Evolutionary conservation across 2,329 filamentous ascomycete genomes (phyloP).

Genomic region (Triangularia verruculosa): DNA sequence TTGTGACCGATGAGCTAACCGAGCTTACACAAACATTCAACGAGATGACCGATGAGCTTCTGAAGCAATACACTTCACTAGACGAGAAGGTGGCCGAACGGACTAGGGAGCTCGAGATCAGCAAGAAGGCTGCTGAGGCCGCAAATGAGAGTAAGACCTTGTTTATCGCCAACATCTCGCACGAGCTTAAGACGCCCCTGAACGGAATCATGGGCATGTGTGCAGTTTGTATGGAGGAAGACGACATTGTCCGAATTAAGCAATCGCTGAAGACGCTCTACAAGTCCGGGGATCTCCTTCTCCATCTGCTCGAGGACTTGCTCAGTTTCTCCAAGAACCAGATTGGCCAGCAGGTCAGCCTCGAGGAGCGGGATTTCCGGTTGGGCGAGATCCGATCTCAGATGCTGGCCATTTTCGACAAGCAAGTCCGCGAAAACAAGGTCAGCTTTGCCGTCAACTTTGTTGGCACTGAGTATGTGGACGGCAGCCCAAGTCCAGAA

Average conservation of each 20-base stretch:
- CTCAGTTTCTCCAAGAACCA: conserved; percentile 94
- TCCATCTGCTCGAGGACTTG: conserved; percentile 85
- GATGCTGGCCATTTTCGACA: conserved; percentile 81
- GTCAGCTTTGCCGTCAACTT: conserved; percentile 74
- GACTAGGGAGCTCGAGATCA: conserved; percentile 80
- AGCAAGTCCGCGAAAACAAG: conserved; percentile 76
- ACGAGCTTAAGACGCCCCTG: conserved; percentile 86
- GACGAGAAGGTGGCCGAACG: conserved; percentile 82
- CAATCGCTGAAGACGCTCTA: conserved; percentile 84
- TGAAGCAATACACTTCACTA: conserved; percentile 79
- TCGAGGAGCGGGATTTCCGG: conserved; percentile 83
- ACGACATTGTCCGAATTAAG: conserved; percentile 73
- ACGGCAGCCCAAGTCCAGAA: conserved; percentile 35
- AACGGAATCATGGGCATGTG: conserved; percentile 96
- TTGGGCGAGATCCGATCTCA: conserved; percentile 82
- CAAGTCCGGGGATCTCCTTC: conserved; percentile 78
- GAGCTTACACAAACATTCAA: conserved; percentile 85
- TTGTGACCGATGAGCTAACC: conserved; percentile 79
- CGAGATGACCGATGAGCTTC: conserved; percentile 86
- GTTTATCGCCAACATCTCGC: conserved; percentile 92
- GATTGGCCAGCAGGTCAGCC: conserved; percentile 75
- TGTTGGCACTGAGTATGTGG: conserved; percentile 47
- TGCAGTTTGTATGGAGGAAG: conserved; percentile 88
- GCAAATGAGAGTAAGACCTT: conserved; percentile 96
- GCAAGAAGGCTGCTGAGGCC: conserved; percentile 89